These are phyloP conservation scores for Toxicodendron radicans DNA, from an alignment of 345 rosid species.

Conservation along the genomic window DNA sequence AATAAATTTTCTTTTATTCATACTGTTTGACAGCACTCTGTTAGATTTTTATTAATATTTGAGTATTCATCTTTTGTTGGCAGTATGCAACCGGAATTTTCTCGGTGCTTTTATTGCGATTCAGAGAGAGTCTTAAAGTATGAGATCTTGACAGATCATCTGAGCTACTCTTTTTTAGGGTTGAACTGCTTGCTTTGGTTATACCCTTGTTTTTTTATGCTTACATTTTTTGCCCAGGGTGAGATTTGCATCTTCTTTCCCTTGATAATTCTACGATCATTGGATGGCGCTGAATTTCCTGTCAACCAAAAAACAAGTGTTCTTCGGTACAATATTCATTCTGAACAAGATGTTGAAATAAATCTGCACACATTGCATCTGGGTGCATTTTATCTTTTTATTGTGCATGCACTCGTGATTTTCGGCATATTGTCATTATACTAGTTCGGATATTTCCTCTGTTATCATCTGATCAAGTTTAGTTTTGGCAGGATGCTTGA, in stretches of 20 bases:
- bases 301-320: constrained; percentile 80
- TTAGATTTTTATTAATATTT: constrained; percentile 26
- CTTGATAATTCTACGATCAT: constrained; percentile 79
- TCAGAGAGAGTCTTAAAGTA: constrained; percentile 97
- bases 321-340: constrained; percentile 63
- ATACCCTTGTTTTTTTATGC: constrained; percentile 8
- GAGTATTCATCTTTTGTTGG: constrained; percentile 35
- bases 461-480: constrained; percentile 19
- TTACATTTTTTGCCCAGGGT: constrained; percentile 54
- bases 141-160: constrained; percentile 32
- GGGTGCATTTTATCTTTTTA: neutral
- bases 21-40: constrained; percentile 15
- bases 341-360: constrained; percentile 24
- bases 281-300: constrained; percentile 78
- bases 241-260: constrained; percentile 97
- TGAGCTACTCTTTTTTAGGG: constrained; percentile 6
- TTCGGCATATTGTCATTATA: constrained; percentile 12
- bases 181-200: constrained; percentile 12
- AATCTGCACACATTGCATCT: constrained; percentile 16
- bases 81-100: constrained; percentile 99
- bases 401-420: neutral
- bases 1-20: constrained; percentile 17
- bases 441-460: constrained; percentile 13
- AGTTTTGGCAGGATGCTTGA: constrained; percentile 76
- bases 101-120: constrained; percentile 83